Conservation (phyloP, 495 filamentous ascomycete species). For the Bathelium albidoporum region DNA sequence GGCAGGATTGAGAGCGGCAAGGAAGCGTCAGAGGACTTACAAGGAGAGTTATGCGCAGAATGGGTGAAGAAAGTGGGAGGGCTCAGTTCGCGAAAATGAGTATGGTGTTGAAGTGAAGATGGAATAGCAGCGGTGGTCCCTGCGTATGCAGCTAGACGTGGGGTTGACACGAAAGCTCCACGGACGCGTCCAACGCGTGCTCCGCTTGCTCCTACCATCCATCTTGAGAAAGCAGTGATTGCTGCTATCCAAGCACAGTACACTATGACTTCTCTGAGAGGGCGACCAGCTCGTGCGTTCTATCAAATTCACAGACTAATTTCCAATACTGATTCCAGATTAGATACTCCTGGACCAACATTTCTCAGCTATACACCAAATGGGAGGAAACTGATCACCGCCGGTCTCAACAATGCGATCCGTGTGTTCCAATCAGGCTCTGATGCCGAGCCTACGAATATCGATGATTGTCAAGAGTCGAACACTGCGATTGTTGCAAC, state of each 20-base stretch:
- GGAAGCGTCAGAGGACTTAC: too few relatives aligned
- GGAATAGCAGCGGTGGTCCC: neutral
- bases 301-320: neutral
- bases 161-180: neutral
- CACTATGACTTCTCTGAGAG: too few relatives aligned
- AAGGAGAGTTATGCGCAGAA: too few relatives aligned
- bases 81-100: neutral
- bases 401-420: slow-evolving; percentile 80
- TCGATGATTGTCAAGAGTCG: slow-evolving; percentile 77
- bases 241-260: too few relatives aligned
- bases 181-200: slow-evolving; percentile 4
- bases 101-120: neutral
- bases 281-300: slow-evolving; percentile 39
- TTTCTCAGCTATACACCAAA: slow-evolving; percentile 59
- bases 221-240: too few relatives aligned
- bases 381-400: slow-evolving; percentile 64
- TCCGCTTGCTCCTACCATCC: neutral
- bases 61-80: neutral
- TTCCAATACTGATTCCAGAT: neutral
- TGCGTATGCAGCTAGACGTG: slow-evolving; percentile 2
- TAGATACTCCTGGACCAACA: slow-evolving; percentile 60
- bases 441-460: slow-evolving; percentile 79
- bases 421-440: slow-evolving; percentile 82
- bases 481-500: slow-evolving; percentile 66
- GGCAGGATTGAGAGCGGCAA: too few relatives aligned